A percentile compares a stretch with the other conserved stretches of the same genome.
Evolutionary conservation across 225 moss, liverwort and hornwort genomes (phyloP).

Genomic region (Pseudisothecium myosuroides): DNA sequence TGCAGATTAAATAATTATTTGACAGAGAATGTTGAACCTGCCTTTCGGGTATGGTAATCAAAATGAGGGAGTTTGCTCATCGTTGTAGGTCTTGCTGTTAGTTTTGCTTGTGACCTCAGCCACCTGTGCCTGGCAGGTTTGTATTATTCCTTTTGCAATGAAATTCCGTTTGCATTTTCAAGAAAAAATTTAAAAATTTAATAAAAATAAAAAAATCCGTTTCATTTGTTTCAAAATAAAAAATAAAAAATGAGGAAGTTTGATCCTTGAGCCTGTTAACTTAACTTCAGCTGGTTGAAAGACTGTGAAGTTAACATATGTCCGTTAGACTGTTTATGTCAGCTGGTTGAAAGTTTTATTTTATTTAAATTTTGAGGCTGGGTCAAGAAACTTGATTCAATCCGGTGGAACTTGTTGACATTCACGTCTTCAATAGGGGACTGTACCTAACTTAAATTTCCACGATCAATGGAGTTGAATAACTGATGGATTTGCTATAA

Average conservation of each 20-base stretch:
- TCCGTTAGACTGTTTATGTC: not conserved
- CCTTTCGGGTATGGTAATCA: rapidly evolving
- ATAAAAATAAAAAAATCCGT: no score
- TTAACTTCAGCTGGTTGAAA: no score
- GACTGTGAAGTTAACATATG: no score
- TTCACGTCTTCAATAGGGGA: not conserved
- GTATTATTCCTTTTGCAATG: no score
- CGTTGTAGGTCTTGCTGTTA: no score
- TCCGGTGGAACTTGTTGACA: not conserved
- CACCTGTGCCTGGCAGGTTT: no score
- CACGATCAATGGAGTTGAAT: not conserved
- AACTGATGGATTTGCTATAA: not conserved
- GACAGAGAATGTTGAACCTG: no score
- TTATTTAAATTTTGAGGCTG: not conserved
- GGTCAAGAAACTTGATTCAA: not conserved
- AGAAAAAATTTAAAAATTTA: no score
- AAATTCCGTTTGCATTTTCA: no score
- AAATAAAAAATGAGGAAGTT: not conserved
- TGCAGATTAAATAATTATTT: not conserved
- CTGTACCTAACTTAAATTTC: not conserved
- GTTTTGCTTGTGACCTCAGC: no score
- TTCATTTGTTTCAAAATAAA: no score
- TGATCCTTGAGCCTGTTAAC: no score
- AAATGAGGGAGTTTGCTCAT: not conserved
- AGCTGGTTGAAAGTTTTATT: not conserved